phyloP scores from a whole-genome alignment of 2,329 filamentous ascomycete species.

The Elsinoe australis region DNA sequence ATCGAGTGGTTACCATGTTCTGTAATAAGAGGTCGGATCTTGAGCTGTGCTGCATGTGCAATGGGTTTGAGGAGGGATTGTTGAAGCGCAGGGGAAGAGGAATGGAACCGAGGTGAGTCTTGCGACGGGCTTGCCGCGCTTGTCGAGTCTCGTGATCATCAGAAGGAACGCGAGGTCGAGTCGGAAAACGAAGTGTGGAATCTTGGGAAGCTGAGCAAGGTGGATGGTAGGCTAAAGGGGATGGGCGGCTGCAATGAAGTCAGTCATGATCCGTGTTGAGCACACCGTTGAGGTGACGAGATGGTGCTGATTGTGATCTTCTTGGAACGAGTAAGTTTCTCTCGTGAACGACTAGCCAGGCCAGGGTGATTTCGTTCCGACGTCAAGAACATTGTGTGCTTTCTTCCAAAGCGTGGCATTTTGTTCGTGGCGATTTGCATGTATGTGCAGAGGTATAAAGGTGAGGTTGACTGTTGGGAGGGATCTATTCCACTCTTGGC shows the following conservation, averaged over 20 bases:
- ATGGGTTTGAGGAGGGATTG: background rate
- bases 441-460: background rate
- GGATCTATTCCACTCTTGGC: background rate
- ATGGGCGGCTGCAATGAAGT: background rate
- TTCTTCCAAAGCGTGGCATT: background rate
- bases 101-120: background rate
- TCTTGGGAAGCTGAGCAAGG: background rate
- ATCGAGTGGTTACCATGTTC: background rate
- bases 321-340: too few species aligned
- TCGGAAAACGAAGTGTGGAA: background rate
- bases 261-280: too few species aligned
- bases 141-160: background rate
- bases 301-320: background rate
- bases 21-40: constrained; percentile 3
- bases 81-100: background rate
- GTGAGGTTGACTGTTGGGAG: background rate
- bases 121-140: background rate
- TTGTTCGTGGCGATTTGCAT: background rate
- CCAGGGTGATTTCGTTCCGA: too few species aligned
- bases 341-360: too few species aligned
- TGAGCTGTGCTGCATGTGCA: constrained; percentile 3
- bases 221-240: constrained; percentile 5
- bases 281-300: background rate
- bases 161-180: too few species aligned
- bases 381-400: background rate